Evolutionary conservation across 2,329 filamentous ascomycete species (phyloP).

Genomic region (Akanthomyces lecanii): DNA sequence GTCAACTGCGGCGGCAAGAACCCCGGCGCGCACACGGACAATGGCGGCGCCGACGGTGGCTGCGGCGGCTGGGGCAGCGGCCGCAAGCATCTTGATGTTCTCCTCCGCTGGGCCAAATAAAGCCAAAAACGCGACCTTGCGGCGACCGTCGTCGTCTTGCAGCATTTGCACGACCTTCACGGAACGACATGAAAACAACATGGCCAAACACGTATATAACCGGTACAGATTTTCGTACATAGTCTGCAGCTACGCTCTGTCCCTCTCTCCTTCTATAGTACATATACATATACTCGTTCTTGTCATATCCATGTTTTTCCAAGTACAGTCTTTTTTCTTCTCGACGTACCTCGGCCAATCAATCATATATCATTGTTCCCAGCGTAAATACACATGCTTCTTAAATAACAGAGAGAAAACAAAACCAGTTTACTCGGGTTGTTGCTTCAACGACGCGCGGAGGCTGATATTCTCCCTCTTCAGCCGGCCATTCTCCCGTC

Average conservation of each 20-base stretch:
- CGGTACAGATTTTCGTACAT: neutral
- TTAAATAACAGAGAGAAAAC: constrained; percentile 4
- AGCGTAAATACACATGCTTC: constrained; percentile 18
- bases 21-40: constrained; percentile 1
- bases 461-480: constrained; percentile 77
- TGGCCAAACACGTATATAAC: neutral
- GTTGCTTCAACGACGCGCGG: constrained; percentile 48
- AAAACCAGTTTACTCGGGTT: constrained; percentile 27
- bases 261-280: neutral
- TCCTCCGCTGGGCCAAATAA: neutral
- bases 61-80: neutral
- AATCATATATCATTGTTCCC: constrained; percentile 17
- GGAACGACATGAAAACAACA: neutral
- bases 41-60: neutral
- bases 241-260: neutral
- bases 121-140: too few species aligned
- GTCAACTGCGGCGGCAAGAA: constrained; percentile 28
- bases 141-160: neutral
- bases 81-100: neutral
- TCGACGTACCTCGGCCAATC: neutral
- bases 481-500: constrained; percentile 80
- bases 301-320: neutral
- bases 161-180: too few species aligned
- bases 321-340: neutral
- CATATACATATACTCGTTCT: constrained; percentile 11